Percentiles rank a stretch among this genome's conserved stretches.
Conservation (phyloP, 1,284 basidiomycete species). For the Thecaphora frezii region DNA sequence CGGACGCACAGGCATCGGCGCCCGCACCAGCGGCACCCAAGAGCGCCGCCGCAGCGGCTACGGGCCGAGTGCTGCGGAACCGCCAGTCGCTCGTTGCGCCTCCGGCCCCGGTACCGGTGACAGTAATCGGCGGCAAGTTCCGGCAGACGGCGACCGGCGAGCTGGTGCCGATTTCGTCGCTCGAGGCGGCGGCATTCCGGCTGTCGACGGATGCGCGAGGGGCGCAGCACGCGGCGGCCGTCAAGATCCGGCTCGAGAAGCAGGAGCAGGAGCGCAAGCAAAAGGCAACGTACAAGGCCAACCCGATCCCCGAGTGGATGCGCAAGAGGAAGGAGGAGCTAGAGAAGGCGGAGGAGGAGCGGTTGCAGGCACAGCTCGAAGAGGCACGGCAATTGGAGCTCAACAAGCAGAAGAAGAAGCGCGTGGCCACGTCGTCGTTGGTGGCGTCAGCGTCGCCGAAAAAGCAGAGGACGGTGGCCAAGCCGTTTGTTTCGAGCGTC, state of each 20-base stretch:
- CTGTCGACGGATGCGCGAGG: neutral
- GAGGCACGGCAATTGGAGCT: conserved; percentile 2
- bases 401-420: neutral
- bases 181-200: neutral
- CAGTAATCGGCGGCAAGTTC: neutral
- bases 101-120: neutral
- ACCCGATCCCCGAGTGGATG: conserved; percentile 9
- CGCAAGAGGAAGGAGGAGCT: conserved; percentile 1
- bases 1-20: neutral
- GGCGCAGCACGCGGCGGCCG: neutral
- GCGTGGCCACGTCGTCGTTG: neutral
- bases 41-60: neutral
- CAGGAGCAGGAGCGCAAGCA: neutral
- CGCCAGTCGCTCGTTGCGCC: neutral
- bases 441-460: neutral
- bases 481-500: conserved; percentile 4
- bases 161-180: neutral
- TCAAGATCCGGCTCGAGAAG: neutral
- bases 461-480: neutral
- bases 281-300: neutral
- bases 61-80: neutral
- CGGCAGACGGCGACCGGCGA: conserved; percentile 4
- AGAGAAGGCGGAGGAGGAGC: conserved; percentile 1
- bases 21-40: neutral
- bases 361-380: neutral